Conservation (phyloP, 2,329 filamentous ascomycete genomes). For the Aspergillus sp. region DNA sequence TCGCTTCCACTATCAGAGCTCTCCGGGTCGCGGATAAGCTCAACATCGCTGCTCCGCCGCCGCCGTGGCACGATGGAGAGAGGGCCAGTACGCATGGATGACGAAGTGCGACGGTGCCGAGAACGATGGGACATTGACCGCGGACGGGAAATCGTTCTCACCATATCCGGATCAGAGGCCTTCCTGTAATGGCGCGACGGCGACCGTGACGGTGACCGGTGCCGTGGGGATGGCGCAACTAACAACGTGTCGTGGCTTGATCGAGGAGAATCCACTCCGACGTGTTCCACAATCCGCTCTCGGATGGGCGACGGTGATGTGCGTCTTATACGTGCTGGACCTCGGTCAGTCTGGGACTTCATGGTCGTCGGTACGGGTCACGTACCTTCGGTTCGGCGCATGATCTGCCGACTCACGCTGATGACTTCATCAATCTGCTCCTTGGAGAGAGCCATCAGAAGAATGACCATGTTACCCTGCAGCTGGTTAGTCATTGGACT, state of each 20-base stretch:
- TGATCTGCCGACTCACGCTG: constrained; percentile 60
- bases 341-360: constrained; percentile 3
- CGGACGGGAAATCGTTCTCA: constrained; percentile 21
- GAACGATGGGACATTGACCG: constrained; percentile 27
- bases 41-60: constrained; percentile 42
- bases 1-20: constrained; percentile 30
- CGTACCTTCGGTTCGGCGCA: constrained; percentile 24
- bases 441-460: constrained; percentile 76
- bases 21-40: constrained; percentile 23
- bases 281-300: constrained; percentile 16
- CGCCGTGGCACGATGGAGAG: constrained; percentile 43
- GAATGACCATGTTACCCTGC: constrained; percentile 69
- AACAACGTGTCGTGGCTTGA: constrained; percentile 22
- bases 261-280: constrained; percentile 21
- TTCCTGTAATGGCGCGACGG: constrained; percentile 16
- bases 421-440: constrained; percentile 88
- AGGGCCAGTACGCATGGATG: constrained; percentile 33
- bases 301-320: constrained; percentile 13
- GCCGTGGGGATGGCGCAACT: constrained; percentile 23
- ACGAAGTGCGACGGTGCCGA: constrained; percentile 25
- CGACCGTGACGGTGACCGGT: constrained; percentile 15
- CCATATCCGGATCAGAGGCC: constrained; percentile 18
- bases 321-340: constrained; percentile 16
- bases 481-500: constrained; percentile 22
- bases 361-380: constrained; percentile 5